These are phyloP conservation scores for Paramecium sonneborni DNA, from an alignment of 73 alveolate species.

Conservation along the genomic window DNA sequence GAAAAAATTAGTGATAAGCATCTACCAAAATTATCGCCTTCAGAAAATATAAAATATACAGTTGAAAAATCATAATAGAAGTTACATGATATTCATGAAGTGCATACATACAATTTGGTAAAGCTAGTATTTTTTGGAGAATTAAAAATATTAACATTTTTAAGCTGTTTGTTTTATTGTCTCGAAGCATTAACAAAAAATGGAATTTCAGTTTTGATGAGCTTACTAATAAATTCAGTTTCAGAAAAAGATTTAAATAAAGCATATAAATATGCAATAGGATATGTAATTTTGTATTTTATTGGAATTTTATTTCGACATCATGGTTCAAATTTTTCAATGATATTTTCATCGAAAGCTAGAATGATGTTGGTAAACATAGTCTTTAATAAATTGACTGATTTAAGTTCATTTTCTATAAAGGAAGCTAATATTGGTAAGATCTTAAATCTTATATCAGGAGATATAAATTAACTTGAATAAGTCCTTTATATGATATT, in stretches of 20 bases:
- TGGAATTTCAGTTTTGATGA: background rate
- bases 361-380: background rate
- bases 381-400: background rate
- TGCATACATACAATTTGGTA: background rate
- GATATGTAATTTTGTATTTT: background rate
- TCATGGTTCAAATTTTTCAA: background rate
- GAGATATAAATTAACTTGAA: constrained; percentile 49
- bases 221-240: background rate
- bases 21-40: background rate
- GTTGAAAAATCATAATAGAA: background rate
- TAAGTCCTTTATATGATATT: background rate
- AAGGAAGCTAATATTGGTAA: constrained; percentile 66
- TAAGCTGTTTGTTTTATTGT: background rate
- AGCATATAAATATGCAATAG: background rate
- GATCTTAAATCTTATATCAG: constrained; percentile 41
- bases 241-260: background rate
- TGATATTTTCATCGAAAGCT: background rate
- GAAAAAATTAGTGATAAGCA: background rate
- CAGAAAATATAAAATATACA: background rate
- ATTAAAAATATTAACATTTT: background rate
- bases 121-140: background rate
- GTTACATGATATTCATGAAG: background rate
- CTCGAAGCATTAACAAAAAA: background rate
- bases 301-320: background rate
- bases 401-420: constrained; percentile 14